Conservation (phyloP, 1,284 basidiomycete species). For the Apiotrichum gracile region DNA sequence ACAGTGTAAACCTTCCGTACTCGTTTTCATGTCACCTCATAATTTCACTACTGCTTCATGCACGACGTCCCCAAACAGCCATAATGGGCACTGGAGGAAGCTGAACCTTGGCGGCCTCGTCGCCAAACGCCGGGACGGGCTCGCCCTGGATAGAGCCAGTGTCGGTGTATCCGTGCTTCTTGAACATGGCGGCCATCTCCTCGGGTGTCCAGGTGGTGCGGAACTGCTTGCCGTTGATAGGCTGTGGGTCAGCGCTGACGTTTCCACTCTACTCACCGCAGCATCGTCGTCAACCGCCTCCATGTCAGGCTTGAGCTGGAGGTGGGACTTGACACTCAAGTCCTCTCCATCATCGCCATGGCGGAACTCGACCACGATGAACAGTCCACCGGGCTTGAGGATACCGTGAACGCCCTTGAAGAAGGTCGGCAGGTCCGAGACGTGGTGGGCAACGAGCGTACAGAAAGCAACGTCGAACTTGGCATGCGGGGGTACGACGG, state of each 20-base stretch:
- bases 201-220: slow-evolving; percentile 7
- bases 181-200: neutral
- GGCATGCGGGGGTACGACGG: slow-evolving; percentile 13
- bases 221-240: slow-evolving; percentile 8
- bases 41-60: too few species aligned
- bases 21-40: too few species aligned
- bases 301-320: neutral
- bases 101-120: neutral
- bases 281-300: slow-evolving; percentile 6
- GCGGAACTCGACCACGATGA: slow-evolving; percentile 15
- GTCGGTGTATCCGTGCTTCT: slow-evolving; percentile 21
- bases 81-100: slow-evolving; percentile 1
- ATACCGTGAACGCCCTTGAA: slow-evolving; percentile 7
- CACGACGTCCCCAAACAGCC: slow-evolving; percentile 11
- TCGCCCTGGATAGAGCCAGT: slow-evolving; percentile 21
- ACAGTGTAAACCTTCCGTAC: too few species aligned
- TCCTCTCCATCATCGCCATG: too few species aligned
- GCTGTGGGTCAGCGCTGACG: neutral
- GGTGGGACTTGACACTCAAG: too few species aligned
- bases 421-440: slow-evolving; percentile 13
- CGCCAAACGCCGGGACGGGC: slow-evolving; percentile 22
- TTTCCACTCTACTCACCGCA: neutral
- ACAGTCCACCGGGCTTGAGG: slow-evolving; percentile 12
- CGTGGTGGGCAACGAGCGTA: slow-evolving; percentile 38
- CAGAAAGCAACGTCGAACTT: slow-evolving; percentile 29